Percentiles rank a stretch among this genome's conserved stretches.
Conservation (phyloP, 2,329 filamentous ascomycete species). For the Pseudogymnoascus sp. region DNA sequence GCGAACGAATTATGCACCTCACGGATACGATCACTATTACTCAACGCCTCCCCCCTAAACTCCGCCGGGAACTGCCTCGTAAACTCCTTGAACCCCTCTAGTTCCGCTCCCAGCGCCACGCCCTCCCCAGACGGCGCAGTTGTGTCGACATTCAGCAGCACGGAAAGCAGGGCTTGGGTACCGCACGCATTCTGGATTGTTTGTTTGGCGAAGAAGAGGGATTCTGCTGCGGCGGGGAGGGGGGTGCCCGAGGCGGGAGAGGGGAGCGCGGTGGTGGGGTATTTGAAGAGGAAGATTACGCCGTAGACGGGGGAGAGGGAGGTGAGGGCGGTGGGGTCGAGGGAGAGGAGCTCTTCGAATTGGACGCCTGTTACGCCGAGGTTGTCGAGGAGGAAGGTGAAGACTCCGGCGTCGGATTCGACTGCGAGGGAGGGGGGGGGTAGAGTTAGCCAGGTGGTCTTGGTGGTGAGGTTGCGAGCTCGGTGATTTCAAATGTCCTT, state of each 20-base stretch:
- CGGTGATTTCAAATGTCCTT: slow-evolving; percentile 26
- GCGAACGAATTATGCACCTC: slow-evolving; percentile 66
- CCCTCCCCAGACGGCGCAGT: slow-evolving; percentile 24
- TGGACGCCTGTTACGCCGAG: slow-evolving; percentile 91
- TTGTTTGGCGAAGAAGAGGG: slow-evolving; percentile 89
- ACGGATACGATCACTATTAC: slow-evolving; percentile 54
- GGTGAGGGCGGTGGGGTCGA: slow-evolving; percentile 68
- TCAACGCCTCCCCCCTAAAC: slow-evolving; percentile 61
- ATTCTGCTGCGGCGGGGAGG: slow-evolving; percentile 65
- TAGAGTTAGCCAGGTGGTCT: slow-evolving; percentile 20
- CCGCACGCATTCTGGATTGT: slow-evolving; percentile 98
- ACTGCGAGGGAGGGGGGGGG: slow-evolving; percentile 13
- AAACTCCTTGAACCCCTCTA: slow-evolving; percentile 64
- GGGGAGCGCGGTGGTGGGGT: slow-evolving; percentile 60
- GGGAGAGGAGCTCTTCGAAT: slow-evolving; percentile 89
- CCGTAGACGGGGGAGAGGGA: slow-evolving; percentile 76
- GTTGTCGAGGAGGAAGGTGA: slow-evolving; percentile 89
- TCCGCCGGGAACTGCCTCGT: slow-evolving; percentile 58
- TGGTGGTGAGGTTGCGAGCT: slow-evolving; percentile 20
- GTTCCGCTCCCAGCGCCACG: slow-evolving; percentile 53
- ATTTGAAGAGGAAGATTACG: slow-evolving; percentile 99
- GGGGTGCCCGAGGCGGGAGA: slow-evolving; percentile 74
- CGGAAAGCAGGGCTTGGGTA: slow-evolving; percentile 87
- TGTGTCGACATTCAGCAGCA: slow-evolving; percentile 73
- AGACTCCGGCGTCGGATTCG: slow-evolving; percentile 59